Base-by-base conservation (phyloP, 768 basidiomycete species). In the Tremella yokohamensis region DNA sequence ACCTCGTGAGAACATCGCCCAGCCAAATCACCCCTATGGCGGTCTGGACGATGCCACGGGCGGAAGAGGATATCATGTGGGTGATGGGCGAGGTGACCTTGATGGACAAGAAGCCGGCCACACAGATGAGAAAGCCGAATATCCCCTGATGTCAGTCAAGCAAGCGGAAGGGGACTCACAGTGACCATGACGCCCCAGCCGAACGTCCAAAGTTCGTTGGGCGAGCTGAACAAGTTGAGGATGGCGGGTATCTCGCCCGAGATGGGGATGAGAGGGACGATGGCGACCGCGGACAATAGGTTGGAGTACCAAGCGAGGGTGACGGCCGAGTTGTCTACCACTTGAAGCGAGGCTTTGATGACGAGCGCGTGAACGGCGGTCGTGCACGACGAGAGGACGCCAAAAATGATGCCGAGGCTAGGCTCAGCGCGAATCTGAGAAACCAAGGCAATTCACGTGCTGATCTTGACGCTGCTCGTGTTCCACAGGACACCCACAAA, bases 51-150 rank as follows among this genome's bases (percentile, higher is more conserved):
- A 62, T 56, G 22, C 60, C 56, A 13, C 60, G 16, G 1, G 52
- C 52, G 19, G 57, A 51, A 6, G 57, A 59, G 15, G 90, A 93
- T 24, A 96, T 80, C 92, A 97, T 97, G 77, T 97, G 92, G 1
- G 92, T 92, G 75, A 94, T 90, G n/a, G 92, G 92, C 1, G 90
- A 92, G 4, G 92, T 97, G 62, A 97, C 87, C 76, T 97, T 92
- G 81, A 97, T 93, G 24, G 88, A 90, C 26, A 97, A 81, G 59
- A 92, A 79, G 63, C 90, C 90, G 9, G 92, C 91, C 54, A 97
- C 84, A 78, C 87, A 90, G 85, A 97, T 94, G 66, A 92, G 78
- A 82, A 94, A 97, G 16, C 92, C 92, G 52, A 96, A 79, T 16
- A 83, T 79, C 29, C 92, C 57, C 57, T 59, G 25, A 15, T 12